Evolutionary conservation across 768 basidiomycete genomes (phyloP), one percentile per base, ranked within the genome.

Genomic region (Gloeopeniophorella convolvens): DNA sequence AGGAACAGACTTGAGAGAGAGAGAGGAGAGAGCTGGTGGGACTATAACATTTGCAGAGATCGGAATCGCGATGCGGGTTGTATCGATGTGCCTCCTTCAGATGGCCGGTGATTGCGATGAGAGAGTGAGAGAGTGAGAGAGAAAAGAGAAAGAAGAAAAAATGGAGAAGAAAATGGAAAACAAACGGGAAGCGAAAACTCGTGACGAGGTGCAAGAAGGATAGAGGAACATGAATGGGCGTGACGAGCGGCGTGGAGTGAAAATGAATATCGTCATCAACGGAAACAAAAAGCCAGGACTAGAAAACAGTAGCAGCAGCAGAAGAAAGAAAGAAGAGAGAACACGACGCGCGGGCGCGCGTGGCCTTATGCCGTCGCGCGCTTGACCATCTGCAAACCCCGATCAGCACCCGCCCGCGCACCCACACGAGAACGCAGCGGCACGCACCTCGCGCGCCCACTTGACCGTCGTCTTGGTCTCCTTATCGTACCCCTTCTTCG

Each of bases 381-480:
- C 70, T 85, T 90, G 60, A 89, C 78, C 82, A 85, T 83, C 88
- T 90, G 45, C 18, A 52, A 18, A 33, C 7, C 23, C 6, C 21
- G 18, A 28, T 16, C 12, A 45, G 53, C 34, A 31, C 11, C 10
- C 23, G 31, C 9, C 46, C 35, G 53, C 33, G 23, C 6, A 12
- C 5, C 28, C 21, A 54, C 45, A 51, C 24, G 30, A 41, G 36
- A 59, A 34, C 13, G 26, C 13, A 41, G 42, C 37, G 41, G 30
- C 15, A 55, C 79, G 45, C 57, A 93, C 92, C 79, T 96, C 92
- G 45, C 88, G 80, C 16, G 93, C 91, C 91, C 93, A 96, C 55
- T 89, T 85, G 70, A 91, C 73, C 3, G 88, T 90, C 75, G 83
- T 87, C 78, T 85, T 92, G 31, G 85, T 85, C 58, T 93, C 89